Evolutionary conservation across 805 yeast genomes (phyloP), one percentile per base, ranked within the genome.

Genomic region (Candida ficus): DNA sequence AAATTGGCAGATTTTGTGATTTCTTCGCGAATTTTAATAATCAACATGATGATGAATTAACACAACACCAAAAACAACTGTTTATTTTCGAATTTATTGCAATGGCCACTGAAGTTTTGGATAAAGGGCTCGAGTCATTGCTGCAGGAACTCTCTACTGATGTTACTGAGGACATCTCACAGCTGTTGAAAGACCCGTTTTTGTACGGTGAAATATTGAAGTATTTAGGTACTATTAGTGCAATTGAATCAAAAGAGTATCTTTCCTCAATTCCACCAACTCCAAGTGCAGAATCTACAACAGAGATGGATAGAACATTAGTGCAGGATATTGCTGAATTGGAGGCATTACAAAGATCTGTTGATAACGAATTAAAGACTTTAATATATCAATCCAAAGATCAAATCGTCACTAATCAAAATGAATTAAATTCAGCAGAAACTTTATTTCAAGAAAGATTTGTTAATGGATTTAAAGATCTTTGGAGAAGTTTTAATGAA

Each of bases 271-370:
- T 56, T 53, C 71, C 62, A 1, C 68, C 63, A 23, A 68, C 47
- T 14, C 67, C 71, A 2, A 50, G 53, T 8, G 48, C 60, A 3
- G 64, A 64, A 25, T 8, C 33, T 16, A 11, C 29, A 4, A 25
- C 14, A 5, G 38, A 21, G 5, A 44, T 38, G 9, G 53, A 52
- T 4, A 53, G 58, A 36, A 72, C 79, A 0, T 49, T 78, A 26
- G 75, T 78, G 1, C 87, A 82, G 48, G 89, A 80, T 53, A 79
- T 83, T 32, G 90, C 90, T 0, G 91, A 83, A 52, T 59, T 82
- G 26, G 88, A 82, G 49, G 73, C 76, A 21, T 47, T 66, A n/a
- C 76, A 75, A 46, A 60, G 79, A 17, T 54, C 60, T 1, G 53
- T 75, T 16, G 82, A 78, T 44, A 52, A 61, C 5, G 58, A 71